Percentiles rank a stretch among this genome's conserved stretches.
phyloP scores from a whole-genome alignment of 768 basidiomycete species.

The Trametes gibbosa region DNA sequence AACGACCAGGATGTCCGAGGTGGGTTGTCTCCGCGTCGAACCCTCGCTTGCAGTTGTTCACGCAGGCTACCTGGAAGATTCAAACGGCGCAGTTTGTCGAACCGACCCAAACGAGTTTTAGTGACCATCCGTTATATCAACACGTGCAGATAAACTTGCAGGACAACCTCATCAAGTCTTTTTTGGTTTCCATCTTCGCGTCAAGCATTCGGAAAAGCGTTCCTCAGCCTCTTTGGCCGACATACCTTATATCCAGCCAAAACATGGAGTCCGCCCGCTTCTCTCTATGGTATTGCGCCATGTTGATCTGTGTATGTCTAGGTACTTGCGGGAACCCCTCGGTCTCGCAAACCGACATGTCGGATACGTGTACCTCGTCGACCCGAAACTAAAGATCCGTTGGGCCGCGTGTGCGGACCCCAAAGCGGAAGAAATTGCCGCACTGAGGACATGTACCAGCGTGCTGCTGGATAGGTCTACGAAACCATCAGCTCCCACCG shows the following conservation, averaged over 20 bases:
- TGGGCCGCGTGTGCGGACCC: constrained; percentile 94
- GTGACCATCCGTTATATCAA: constrained; percentile 59
- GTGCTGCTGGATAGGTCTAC: constrained; percentile 58
- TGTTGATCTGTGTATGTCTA: background rate
- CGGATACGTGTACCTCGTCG: constrained; percentile 90
- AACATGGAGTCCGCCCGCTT: constrained; percentile 56
- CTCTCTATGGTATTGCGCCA: background rate
- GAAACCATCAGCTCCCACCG: background rate
- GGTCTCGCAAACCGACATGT: constrained; percentile 89
- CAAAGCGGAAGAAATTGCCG: constrained; percentile 63
- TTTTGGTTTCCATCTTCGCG: constrained; percentile 85
- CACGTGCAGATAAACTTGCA: constrained; percentile 89
- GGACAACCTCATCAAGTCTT: constrained; percentile 88
- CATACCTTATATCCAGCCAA: constrained; percentile 78
- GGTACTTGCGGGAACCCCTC: constrained; percentile 74
- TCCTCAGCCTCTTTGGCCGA: constrained; percentile 60
- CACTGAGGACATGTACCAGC: constrained; percentile 65
- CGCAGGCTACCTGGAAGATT: constrained; percentile 44
- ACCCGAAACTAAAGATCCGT: constrained; percentile 77
- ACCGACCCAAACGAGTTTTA: constrained; percentile 52
- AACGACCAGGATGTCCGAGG: constrained; percentile 87
- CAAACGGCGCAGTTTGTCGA: constrained; percentile 73
- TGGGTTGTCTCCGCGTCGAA: constrained; percentile 29
- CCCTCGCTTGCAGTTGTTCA: background rate
- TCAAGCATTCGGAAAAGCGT: constrained; percentile 65